Base-by-base conservation (phyloP, 768 basidiomycete species). In the Sarcodon aspratus region DNA sequence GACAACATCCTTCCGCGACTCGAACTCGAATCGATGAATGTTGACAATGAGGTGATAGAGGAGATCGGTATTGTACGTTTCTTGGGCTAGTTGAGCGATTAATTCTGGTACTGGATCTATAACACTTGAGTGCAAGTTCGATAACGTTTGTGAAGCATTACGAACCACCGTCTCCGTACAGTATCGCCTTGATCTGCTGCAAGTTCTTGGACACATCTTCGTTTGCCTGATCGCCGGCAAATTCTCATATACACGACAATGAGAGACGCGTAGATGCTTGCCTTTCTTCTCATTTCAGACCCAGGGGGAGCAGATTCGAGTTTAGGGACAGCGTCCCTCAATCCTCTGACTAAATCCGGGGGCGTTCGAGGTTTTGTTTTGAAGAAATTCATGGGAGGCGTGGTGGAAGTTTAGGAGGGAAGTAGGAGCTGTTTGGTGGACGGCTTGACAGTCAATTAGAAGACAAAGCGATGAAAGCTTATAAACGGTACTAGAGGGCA, bases 71-170 rank as follows among this genome's bases (percentile, higher is more conserved):
- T 80, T 81, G 69, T 97, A 98, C 8, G 91, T 90, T 63, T 98
- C 95, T 60, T 97, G 93, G 0, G 95, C 88, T 9, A 98, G 80
- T 63, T 97, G 94, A 7, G 94, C 92, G 38, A 97, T 77, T 33
- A 90, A 71, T 57, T 98, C 95, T 0, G 93, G 88, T 12, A 84
- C 69, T 7, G 92, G 87, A 52, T 94, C 92, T 81, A 59, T 33
- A 47, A 36, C 12, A 9, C 37, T 56, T 12, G 36, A 21, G 45
- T 42, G 33, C 18, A 45, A 34, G 50, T 44, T 15, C 47, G 35
- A 17, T 44, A 33, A 17, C 32, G 44, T 51, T 36, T 40, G 42
- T 32, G 37, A 17, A 46, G 40, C 50, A 33, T 21, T 34, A 65
- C 76, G 51, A 53, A 89, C 91, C 93, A 51, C 87, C 84, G 59